A percentile compares a stretch with the other conserved stretches of the same genome.
phyloP scores from a whole-genome alignment of 768 basidiomycete genomes.

The Coprinopsis marcescibilis region DNA sequence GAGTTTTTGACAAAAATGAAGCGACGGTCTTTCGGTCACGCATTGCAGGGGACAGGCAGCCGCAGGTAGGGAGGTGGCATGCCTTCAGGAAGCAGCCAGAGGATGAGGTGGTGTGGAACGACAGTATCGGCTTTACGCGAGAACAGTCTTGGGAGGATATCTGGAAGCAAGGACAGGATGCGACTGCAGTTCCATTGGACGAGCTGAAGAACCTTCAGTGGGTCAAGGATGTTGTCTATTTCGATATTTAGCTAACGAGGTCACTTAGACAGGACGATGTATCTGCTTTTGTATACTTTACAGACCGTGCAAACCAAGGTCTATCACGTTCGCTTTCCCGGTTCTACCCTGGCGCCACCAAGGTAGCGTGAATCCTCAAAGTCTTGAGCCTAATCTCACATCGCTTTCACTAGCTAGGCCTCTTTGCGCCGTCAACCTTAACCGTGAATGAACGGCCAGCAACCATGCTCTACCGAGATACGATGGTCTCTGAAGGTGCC shows the following conservation, averaged over 20 bases:
- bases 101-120: conserved; percentile 9
- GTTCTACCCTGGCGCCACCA: conserved; percentile 38
- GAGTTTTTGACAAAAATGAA: conserved; percentile 38
- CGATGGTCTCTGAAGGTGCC: conserved; percentile 57
- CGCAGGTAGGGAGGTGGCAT: conserved; percentile 72
- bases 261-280: conserved; percentile 12
- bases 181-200: conserved; percentile 7
- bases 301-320: conserved; percentile 55
- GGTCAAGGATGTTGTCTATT: conserved; percentile 7
- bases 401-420: conserved; percentile 43
- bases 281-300: conserved; percentile 24
- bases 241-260: no score
- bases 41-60: conserved; percentile 49
- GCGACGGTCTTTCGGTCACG: conserved; percentile 56
- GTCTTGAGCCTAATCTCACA: not conserved
- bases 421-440: conserved; percentile 69
- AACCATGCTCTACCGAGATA: conserved; percentile 56
- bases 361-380: conserved; percentile 29
- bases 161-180: conserved; percentile 32
- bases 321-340: conserved; percentile 36
- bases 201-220: conserved; percentile 29
- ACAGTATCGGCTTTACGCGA: conserved; percentile 9
- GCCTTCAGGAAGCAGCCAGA: conserved; percentile 39
- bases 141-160: conserved; percentile 42
- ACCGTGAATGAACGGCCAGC: conserved; percentile 73